Evolutionary conservation across 257 asterid species (phyloP).

Genomic region (Solanum tacnaense): DNA sequence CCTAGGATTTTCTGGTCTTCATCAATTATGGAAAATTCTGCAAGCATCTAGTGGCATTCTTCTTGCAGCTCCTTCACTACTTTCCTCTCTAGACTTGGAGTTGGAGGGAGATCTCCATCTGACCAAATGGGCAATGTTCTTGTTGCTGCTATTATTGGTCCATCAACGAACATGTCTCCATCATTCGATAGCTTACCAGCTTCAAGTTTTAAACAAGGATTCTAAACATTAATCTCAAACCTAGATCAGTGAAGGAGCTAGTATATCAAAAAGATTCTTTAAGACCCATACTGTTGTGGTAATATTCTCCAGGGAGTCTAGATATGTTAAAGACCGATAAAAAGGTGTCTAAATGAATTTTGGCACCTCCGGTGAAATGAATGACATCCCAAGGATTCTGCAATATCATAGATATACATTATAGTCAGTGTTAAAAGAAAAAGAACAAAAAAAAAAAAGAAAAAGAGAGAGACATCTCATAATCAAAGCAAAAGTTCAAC

Average conservation of each 20-base stretch:
- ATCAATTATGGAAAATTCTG: constrained; percentile 47
- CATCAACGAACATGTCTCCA: constrained; percentile 61
- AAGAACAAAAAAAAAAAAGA: background rate
- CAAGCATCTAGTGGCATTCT: constrained; percentile 85
- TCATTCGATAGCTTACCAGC: constrained; percentile 60
- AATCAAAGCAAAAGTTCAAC: background rate
- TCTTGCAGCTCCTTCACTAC: constrained; percentile 83
- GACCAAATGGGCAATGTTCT: constrained; percentile 94
- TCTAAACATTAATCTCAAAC: constrained; percentile 11
- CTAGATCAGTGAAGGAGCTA: constrained; percentile 3
- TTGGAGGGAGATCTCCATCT: constrained; percentile 74
- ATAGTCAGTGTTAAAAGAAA: background rate
- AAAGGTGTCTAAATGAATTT: constrained; percentile 76
- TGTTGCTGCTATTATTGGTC: constrained; percentile 91
- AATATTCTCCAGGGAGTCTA: constrained; percentile 77
- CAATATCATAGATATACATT: background rate
- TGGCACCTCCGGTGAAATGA: constrained; percentile 63
- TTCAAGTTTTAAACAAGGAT: constrained; percentile 5
- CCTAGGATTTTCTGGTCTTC: constrained; percentile 80
- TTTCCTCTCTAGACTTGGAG: constrained; percentile 78
- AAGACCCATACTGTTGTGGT: constrained; percentile 55
- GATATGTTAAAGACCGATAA: constrained; percentile 82
- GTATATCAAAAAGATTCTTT: background rate
- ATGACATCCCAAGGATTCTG: constrained; percentile 99
- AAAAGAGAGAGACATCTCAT: background rate